Base-by-base conservation (phyloP, 1,284 basidiomycete genomes). In the Paramarasmius palmivorus region DNA sequence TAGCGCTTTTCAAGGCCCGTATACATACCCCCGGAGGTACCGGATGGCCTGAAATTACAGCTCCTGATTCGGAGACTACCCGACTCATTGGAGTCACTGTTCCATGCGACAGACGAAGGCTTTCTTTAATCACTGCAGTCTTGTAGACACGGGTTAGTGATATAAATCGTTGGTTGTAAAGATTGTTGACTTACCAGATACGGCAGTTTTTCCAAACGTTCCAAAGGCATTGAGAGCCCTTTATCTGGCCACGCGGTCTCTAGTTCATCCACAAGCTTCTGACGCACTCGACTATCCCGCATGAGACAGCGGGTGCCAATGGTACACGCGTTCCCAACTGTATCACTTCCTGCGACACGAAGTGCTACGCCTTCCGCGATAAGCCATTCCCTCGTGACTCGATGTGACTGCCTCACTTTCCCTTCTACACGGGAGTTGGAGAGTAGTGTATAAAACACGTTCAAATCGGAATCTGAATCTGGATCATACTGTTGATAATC, bases 101-200 rank as follows among this genome's bases (percentile, higher is more conserved):
- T 10, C 48, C 48, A 38, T 37, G 48, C 2, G 34, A 36, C 37
- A 49, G 35, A 8, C 48, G 48, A 12, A 49, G 25, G 12, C 17
- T 14, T 26, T 49, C 48, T 22, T 49, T 49, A 20, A 49, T 49
- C 35, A 49, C 48, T 6, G 48, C 48, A 23, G 48, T 49, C 48
- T 49, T n/a, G n/a, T n/a, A 26, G 19, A 23, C 19, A 5, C 22
- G 4, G n/a, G 40, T 22, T 10, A 41, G 19, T 12, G 20, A 14
- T n/a, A 14, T 5, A n/a, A 19, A 38, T 15, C 20, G 12, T 23
- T 22, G 40, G 19, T 4, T 23, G 19, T 23, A 14, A 19, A 23
- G 40, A 41, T 19, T 4, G n/a, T 41, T 19, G 22, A 41, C 40
- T 41, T 12, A 41, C 40, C 17, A 41, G 19, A 23, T 41, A 41